Base-by-base conservation (phyloP, 805 yeast genomes). In the Jamesozyma spencerorum region DNA sequence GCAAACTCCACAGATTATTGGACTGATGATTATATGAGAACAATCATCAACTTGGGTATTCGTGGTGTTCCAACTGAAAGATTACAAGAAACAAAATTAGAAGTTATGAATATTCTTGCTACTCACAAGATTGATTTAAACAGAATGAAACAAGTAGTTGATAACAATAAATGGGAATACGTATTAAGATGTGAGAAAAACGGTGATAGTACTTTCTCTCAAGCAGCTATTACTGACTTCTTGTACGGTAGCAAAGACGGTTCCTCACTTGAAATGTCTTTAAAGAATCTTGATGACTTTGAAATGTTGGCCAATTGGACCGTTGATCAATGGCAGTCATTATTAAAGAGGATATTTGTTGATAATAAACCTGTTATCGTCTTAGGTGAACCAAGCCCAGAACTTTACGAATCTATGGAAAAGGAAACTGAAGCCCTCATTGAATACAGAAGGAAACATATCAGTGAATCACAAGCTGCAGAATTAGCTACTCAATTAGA, bases 51-150 rank as follows among this genome's bases (percentile, higher is more conserved):
- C 46, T 57, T 69, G 27, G 65, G 69, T 18, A 59, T 85, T 13
- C 70, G 71, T 36, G 90, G 94, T 42, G 92, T 90, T 7, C 95
- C 97, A 2, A 70, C 83, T 1, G 80, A 71, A 10, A 68, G 66
- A 41, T 62, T 86, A 7, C 60, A 65, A 12, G 71, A 66, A n/a
- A 72, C 83, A 3, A 81, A 77, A 36, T 53, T 54, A 2, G 70
- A 68, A 43, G 64, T 81, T 11, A 59, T 77, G 28, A 58, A 68
- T 2, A 60, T 82, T 15, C 52, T 92, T 31, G 53, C 59, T 26
- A 69, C 67, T 1, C 92, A 82, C 53, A 62, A 69, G 27, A 68
- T 90, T 43, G 94, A 88, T 56, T 48, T 85, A 35, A 55, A 49
- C 1, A 73, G 85, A 57, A 68, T 90, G 63, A 71, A 68, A 47